A percentile compares a stretch with the other conserved stretches of the same genome.
These are phyloP conservation scores for Porodaedalea pini DNA, from an alignment of 1,284 basidiomycete species.

Conservation along the genomic window DNA sequence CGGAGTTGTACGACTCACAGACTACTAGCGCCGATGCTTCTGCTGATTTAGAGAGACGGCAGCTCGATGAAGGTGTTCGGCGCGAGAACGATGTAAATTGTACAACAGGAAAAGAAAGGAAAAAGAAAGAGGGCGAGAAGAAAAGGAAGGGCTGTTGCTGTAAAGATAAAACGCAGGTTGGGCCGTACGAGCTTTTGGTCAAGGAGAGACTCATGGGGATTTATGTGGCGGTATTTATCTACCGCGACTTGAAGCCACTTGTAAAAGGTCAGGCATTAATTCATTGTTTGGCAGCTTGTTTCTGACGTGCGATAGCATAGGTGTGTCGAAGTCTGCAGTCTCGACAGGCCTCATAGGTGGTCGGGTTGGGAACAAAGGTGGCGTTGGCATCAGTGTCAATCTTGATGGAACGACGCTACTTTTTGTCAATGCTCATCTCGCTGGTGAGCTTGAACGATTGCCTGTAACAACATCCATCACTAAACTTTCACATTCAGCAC, in stretches of 20 bases:
- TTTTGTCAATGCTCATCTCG: conserved; percentile 87
- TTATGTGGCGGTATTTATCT: conserved; percentile 71
- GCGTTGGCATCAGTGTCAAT: conserved; percentile 78
- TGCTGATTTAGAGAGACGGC: background rate
- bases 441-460: conserved; percentile 45
- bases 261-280: conserved; percentile 47
- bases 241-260: conserved; percentile 58
- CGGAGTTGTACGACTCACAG: conserved; percentile 15
- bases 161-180: conserved; percentile 41
- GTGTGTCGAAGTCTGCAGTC: conserved; percentile 68
- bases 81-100: background rate
- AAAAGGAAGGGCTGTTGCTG: conserved; percentile 30
- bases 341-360: conserved; percentile 86
- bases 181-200: conserved; percentile 74
- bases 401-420: conserved; percentile 71
- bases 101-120: conserved; percentile 1
- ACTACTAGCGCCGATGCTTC: background rate
- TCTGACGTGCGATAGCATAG: conserved; percentile 31
- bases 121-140: conserved; percentile 33
- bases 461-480: conserved; percentile 1
- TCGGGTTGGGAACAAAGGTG: conserved; percentile 82
- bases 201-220: conserved; percentile 90
- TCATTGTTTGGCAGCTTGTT: background rate
- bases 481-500: conserved; percentile 48
- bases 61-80: background rate